A percentile compares a stretch with the other conserved stretches of the same genome.
Conservation (phyloP, 768 basidiomycete species). For the Phaeotremella skinneri region DNA sequence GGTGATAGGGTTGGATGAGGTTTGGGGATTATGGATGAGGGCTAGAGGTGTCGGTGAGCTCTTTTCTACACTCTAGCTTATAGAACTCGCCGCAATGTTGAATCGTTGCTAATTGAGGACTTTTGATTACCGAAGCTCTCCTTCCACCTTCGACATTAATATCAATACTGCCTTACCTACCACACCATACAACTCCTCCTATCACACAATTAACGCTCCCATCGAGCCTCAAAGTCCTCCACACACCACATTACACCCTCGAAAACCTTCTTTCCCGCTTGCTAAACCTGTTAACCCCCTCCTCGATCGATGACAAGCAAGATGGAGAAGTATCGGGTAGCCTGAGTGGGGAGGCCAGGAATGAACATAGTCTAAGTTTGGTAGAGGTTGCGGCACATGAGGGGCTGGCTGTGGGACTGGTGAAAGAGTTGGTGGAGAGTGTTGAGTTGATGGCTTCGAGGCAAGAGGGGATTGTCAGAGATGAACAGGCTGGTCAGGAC, state of each 20-base stretch:
- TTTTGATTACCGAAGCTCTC: conserved; percentile 60
- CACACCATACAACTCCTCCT: conserved; percentile 63
- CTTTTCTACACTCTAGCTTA: background rate
- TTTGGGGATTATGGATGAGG: conserved; percentile 94
- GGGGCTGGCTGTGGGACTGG: conserved; percentile 67
- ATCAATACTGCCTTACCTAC: conserved; percentile 68
- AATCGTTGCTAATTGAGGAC: conserved; percentile 1
- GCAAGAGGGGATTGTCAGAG: conserved; percentile 63
- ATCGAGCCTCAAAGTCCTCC: conserved; percentile 75
- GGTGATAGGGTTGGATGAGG: conserved; percentile 82
- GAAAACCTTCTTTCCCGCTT: conserved; percentile 65
- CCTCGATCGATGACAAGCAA: conserved; percentile 21
- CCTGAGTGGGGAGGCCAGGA: conserved; percentile 5
- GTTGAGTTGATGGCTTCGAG: conserved; percentile 63
- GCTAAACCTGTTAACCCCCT: conserved; percentile 52
- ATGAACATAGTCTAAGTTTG: conserved; percentile 54
- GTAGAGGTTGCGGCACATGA: conserved; percentile 72
- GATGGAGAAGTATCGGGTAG: background rate
- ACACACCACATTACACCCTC: conserved; percentile 73
- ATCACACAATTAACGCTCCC: conserved; percentile 67
- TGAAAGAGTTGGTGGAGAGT: conserved; percentile 71
- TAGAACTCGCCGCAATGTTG: background rate
- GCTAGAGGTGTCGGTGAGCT: conserved; percentile 80
- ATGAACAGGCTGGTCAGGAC: conserved; percentile 59
- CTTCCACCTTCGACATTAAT: conserved; percentile 84